A percentile compares a stretch with the other conserved stretches of the same genome.
Evolutionary conservation across 1,284 basidiomycete species (phyloP).

Genomic region (Puccinia novopanici): DNA sequence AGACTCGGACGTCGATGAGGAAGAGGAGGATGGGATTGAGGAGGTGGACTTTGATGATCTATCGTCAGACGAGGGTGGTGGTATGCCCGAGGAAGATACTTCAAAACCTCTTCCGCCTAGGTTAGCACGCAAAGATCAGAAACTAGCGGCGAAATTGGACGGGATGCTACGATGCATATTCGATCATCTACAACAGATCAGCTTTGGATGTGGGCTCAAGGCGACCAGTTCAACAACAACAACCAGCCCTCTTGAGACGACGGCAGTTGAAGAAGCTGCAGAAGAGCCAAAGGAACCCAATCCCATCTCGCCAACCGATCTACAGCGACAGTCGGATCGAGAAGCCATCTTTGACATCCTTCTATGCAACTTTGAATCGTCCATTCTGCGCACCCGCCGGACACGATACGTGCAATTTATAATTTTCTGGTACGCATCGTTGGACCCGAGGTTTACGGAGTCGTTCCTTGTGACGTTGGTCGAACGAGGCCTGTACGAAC

Average conservation of each 20-base stretch:
- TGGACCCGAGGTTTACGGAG: constrained; percentile 84
- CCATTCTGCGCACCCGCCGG: constrained; percentile 91
- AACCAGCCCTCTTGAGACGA: too few species aligned
- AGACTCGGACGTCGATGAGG: constrained; percentile 66
- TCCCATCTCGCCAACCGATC: not conserved
- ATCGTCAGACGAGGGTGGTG: constrained; percentile 67
- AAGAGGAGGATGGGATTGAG: constrained; percentile 59
- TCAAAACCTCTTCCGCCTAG: constrained; percentile 60
- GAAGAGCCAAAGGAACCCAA: constrained; percentile 18
- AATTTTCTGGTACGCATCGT: constrained; percentile 89
- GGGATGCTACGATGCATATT: constrained; percentile 81
- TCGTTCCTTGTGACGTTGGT: constrained; percentile 90
- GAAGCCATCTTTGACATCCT: constrained; percentile 71
- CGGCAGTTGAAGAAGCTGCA: not conserved
- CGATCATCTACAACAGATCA: constrained; percentile 70
- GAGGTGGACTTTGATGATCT: constrained; percentile 62
- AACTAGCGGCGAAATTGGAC: constrained; percentile 88
- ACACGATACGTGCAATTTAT: constrained; percentile 97
- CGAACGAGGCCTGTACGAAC: constrained; percentile 75
- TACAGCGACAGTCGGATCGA: constrained; percentile 51
- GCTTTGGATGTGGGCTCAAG: constrained; percentile 51
- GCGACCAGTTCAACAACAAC: constrained; percentile 43
- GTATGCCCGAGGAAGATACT: constrained; percentile 61
- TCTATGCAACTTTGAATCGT: constrained; percentile 86
- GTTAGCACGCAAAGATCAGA: constrained; percentile 70